Evolutionary conservation across 108 stramenopile genomes (phyloP), one percentile per base, ranked within the genome.

Genomic region (Parietichytrium sp.): DNA sequence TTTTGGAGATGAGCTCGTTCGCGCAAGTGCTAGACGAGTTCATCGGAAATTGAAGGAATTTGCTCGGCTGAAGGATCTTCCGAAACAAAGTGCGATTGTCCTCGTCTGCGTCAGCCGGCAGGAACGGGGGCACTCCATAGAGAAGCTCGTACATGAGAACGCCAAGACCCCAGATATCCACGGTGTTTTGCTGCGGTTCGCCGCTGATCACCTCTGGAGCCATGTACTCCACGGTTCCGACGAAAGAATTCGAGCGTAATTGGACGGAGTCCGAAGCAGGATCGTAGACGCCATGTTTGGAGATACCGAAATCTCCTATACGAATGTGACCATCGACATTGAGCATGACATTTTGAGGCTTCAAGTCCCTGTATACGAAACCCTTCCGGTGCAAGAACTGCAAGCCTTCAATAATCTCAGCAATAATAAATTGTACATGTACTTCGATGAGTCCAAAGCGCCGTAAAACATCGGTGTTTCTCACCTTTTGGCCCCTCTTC

Each of bases 171-270:
- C 98, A 99, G 96, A 96, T 97, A 83, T 99, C 98, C 13, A 99
- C 98, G 3, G 94, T 94, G 49, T 93, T 89, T 25, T 95, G 94
- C 61, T 88, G 85, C 0, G 94, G 95, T 78, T 94, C 93, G 26
- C 95, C 86, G 84, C 94, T 93, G 7, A 99, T 86, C 61, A 99
- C 96, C 89, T 99, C 98, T 16, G 98, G 98, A n/a, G 98, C 96
- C 23, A 99, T 87, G 84, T 99, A 99, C 87, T 98, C 96, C 2
- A 97, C 96, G 23, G 98, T 99, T 49, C 98, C 97, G 81, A 97
- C 97, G 84, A 99, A 99, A 54, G 94, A 94, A 29, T 83, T 82
- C 15, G 89, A 80, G 3, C 61, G 61, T 6, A 72, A 42, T 6
- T 72, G 15, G 61, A 72, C 61, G n/a, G 20, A 86, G 10, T 85